Conservation (phyloP, 768 basidiomycete genomes). For the Podaxis rugospora region DNA sequence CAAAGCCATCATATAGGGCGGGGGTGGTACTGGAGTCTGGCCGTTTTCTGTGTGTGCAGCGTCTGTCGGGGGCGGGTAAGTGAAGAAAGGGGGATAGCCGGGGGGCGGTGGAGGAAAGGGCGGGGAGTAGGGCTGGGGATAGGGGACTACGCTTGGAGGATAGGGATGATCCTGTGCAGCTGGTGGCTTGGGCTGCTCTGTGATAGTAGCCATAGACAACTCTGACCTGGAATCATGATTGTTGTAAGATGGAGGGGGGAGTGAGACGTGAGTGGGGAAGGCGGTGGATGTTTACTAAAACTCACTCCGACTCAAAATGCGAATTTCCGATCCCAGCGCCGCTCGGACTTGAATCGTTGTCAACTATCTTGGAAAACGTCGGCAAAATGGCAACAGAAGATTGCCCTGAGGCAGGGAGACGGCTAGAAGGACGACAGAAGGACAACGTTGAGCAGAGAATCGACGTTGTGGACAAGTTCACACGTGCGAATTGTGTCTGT, state of each 20-base stretch:
- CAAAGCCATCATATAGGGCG: constrained; percentile 38
- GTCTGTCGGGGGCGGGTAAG: constrained; percentile 38
- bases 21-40: constrained; percentile 28
- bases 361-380: not conserved
- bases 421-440: not conserved
- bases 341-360: constrained; percentile 32
- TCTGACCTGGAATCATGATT: constrained; percentile 11
- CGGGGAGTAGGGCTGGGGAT: constrained; percentile 27
- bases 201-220: constrained; percentile 20
- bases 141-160: constrained; percentile 27
- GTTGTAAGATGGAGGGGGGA: constrained; percentile 5
- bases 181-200: constrained; percentile 28
- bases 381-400: not conserved
- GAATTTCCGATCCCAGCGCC: constrained; percentile 34
- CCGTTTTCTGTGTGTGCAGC: constrained; percentile 30
- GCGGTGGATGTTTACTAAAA: constrained; percentile 28
- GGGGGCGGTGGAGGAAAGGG: constrained; percentile 27
- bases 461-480: constrained; percentile 5
- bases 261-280: constrained; percentile 8
- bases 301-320: constrained; percentile 42
- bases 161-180: constrained; percentile 28
- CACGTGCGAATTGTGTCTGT: constrained; percentile 1
- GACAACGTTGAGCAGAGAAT: not conserved
- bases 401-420: not conserved
- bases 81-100: constrained; percentile 34